Percentiles rank a stretch among this genome's conserved stretches.
phyloP scores from a whole-genome alignment of 495 filamentous ascomycete species.

The Neurospora sp. region DNA sequence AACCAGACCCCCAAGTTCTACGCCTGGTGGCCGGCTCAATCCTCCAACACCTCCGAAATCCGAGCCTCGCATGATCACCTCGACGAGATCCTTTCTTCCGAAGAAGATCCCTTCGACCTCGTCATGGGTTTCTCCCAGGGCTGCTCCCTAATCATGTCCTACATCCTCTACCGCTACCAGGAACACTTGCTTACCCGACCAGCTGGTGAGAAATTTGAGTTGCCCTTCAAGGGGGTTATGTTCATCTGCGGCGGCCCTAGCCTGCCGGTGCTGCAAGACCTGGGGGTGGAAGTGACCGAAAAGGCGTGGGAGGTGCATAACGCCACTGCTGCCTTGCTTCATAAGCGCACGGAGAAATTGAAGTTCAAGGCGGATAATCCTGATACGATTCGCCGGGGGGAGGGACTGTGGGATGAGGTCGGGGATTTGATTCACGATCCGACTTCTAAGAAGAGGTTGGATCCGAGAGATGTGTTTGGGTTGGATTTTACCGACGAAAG shows the following conservation, averaged over 20 bases:
- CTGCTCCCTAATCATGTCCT: constrained; percentile 39
- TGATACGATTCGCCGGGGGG: constrained; percentile 13
- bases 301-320: constrained; percentile 31
- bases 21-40: constrained; percentile 34
- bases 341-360: constrained; percentile 20
- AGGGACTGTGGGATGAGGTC: constrained; percentile 20
- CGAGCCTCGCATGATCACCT: constrained; percentile 33
- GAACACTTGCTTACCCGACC: constrained; percentile 15
- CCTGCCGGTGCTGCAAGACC: constrained; percentile 35
- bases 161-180: constrained; percentile 31
- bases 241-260: constrained; percentile 50
- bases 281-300: constrained; percentile 40
- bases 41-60: constrained; percentile 21
- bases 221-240: constrained; percentile 49
- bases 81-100: constrained; percentile 3
- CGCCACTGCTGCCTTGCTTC: constrained; percentile 17
- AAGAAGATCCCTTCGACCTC: constrained; percentile 50
- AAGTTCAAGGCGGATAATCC: constrained; percentile 20
- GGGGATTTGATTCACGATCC: constrained; percentile 25
- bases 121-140: constrained; percentile 54
- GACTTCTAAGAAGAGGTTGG: neutral
- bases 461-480: constrained; percentile 34
- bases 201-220: neutral
- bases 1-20: constrained; percentile 33
- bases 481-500: constrained; percentile 38